Base-by-base conservation (phyloP, 441 rosid species). In the Omphalea diandra region DNA sequence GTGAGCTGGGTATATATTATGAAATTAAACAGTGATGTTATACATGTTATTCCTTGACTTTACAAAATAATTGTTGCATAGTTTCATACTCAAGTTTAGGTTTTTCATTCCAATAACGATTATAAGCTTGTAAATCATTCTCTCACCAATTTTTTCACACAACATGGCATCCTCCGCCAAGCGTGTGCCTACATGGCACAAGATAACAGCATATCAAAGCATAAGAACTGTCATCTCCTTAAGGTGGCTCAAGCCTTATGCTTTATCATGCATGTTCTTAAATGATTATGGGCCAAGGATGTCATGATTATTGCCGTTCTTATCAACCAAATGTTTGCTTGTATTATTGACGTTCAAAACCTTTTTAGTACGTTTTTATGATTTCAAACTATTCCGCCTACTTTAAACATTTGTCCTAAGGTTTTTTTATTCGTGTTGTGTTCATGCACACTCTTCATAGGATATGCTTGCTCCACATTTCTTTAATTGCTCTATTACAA, bases 391-490 rank as follows among this genome's bases (percentile, higher is more conserved):
- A 63, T 63, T 63, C 38, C 54, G 44, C 27, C 38, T 46, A 20
- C 24, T 15, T 12, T 63, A 1, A 31, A 63, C 26, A 20, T 63
- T 63, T 44, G 33, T 63, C 67, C 54, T 17, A 63, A 44, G 22
- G 22, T 47, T 15, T 27, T 63, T 44, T 14, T 53, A 15, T 63
- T 3, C 44, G 38, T 8, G 12, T 40, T 40, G 40, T 61, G 49
- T 10, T 5, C 50, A 61, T 61, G 9, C 11, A 12, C 50, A 61
- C 54, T 63, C 54, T 3, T 20, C 5, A 9, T 26, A 27, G 18
- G 67, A 63, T 17, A 63, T 27, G 32, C 54, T 44, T 26, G 67
- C 27, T 44, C 38, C 67, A n/a, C n/a, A n/a, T n/a, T n/a, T n/a
- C n/a, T n/a, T n/a, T n/a, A n/a, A n/a, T n/a, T n/a, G n/a, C n/a